phyloP scores from a whole-genome alignment of 495 filamentous ascomycete genomes.

The Aspergillus coremiiformis region DNA sequence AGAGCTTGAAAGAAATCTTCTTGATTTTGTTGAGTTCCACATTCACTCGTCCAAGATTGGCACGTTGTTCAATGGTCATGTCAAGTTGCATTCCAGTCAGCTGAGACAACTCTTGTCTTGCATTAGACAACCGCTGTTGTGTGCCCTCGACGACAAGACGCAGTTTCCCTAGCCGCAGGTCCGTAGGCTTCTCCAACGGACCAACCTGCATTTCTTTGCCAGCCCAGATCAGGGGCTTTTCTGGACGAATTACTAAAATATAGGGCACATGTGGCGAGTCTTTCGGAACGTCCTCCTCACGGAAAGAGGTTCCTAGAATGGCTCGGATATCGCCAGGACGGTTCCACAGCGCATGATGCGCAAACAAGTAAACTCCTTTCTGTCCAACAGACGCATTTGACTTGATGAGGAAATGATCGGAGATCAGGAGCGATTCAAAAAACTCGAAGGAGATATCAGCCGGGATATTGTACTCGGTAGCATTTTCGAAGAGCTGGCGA shows the following conservation, averaged over 20 bases:
- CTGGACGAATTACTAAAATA: conserved; percentile 75
- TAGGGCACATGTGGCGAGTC: conserved; percentile 68
- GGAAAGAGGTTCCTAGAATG: conserved; percentile 81
- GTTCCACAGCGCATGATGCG: conserved; percentile 67
- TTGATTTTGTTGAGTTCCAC: conserved; percentile 89
- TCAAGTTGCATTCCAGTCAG: conserved; percentile 73
- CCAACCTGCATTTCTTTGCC: conserved; percentile 65
- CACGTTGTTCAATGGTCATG: conserved; percentile 82
- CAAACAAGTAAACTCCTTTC: conserved; percentile 74
- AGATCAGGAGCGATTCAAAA: conserved; percentile 71
- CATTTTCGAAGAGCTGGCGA: conserved; percentile 89
- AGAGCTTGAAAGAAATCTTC: conserved; percentile 89
- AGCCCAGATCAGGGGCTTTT: conserved; percentile 71
- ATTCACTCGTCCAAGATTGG: conserved; percentile 89
- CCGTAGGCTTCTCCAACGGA: conserved; percentile 69
- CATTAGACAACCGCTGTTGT: conserved; percentile 67
- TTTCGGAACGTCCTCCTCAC: conserved; percentile 61
- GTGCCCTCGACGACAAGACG: conserved; percentile 87
- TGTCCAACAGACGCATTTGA: conserved; percentile 54
- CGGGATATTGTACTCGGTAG: conserved; percentile 80
- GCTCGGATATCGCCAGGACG: conserved; percentile 72
- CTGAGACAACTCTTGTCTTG: conserved; percentile 67
- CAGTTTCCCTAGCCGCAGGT: conserved; percentile 79
- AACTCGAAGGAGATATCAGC: conserved; percentile 60
- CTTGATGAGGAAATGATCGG: conserved; percentile 72